Evolutionary conservation across 306 rosid species (phyloP).

Genomic region (Cyclanthera cordifolia): DNA sequence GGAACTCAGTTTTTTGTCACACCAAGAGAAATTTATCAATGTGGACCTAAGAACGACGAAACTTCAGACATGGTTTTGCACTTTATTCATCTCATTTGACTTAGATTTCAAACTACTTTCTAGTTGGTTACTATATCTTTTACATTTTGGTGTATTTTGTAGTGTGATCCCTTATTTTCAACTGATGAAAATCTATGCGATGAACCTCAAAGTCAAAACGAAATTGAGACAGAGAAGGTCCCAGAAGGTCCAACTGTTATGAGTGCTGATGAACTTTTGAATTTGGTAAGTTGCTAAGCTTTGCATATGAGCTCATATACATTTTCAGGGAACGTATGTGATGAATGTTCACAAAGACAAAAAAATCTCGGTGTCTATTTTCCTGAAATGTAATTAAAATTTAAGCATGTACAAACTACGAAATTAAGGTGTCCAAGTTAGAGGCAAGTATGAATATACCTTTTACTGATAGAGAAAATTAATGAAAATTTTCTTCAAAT

Average conservation of each 20-base stretch:
- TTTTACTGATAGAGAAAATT: neutral
- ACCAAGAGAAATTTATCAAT: constrained; percentile 27
- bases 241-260: constrained; percentile 32
- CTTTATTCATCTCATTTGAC: neutral
- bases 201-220: constrained; percentile 31
- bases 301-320: neutral
- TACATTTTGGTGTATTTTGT: constrained; percentile 7
- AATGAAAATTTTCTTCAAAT: neutral
- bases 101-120: neutral
- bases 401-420: neutral
- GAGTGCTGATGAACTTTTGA: constrained; percentile 61
- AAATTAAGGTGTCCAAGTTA: neutral
- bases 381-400: neutral
- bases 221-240: constrained; percentile 17
- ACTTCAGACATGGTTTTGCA: constrained; percentile 14
- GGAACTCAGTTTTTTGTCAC: constrained; percentile 46
- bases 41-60: constrained; percentile 17
- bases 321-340: neutral
- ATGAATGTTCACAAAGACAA: neutral
- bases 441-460: too few relatives aligned
- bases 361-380: neutral
- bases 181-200: constrained; percentile 30
- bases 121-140: neutral
- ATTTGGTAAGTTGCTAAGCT: constrained; percentile 38
- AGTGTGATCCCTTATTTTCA: constrained; percentile 58